Percentiles rank a stretch among this genome's conserved stretches.
Conservation (phyloP, 2,329 filamentous ascomycete genomes). For the Aspergillus tamarii region DNA sequence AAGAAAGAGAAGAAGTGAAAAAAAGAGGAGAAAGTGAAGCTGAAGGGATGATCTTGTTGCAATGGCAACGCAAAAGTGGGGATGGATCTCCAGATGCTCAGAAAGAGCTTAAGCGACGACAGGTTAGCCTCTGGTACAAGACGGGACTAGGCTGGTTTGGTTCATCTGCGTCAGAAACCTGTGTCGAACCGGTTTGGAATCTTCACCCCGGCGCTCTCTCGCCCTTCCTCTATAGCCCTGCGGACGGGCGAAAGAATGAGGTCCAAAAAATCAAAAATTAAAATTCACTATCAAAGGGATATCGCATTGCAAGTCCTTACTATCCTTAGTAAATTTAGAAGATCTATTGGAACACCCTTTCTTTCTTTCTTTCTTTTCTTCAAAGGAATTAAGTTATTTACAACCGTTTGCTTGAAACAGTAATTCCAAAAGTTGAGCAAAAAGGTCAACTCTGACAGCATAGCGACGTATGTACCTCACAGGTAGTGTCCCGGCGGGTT, state of each 20-base stretch:
- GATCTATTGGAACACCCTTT: neutral
- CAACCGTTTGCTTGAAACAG: neutral
- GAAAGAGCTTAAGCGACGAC: conserved; percentile 29
- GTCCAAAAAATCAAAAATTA: neutral
- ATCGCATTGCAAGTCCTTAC: neutral
- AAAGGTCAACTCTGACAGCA: neutral
- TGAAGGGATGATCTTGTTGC: conserved; percentile 46
- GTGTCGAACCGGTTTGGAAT: conserved; percentile 18
- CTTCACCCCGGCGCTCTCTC: neutral
- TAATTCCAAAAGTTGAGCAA: neutral
- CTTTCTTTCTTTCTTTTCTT: neutral
- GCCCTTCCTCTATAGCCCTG: neutral
- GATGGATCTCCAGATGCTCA: conserved; percentile 42
- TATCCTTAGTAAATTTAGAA: neutral
- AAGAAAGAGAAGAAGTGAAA: conserved; percentile 25
- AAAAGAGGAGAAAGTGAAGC: conserved; percentile 41
- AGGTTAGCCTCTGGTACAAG: conserved; percentile 14
- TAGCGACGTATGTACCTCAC: conserved; percentile 2
- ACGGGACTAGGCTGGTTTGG: conserved; percentile 15
- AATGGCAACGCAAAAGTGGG: conserved; percentile 46
- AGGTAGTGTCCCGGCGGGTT: neutral
- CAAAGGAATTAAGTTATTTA: neutral
- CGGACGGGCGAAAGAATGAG: neutral
- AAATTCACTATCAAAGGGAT: neutral
- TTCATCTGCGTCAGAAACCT: conserved; percentile 19